Base-by-base conservation (phyloP, 2,329 filamentous ascomycete species). In the Stemphylium beticola region DNA sequence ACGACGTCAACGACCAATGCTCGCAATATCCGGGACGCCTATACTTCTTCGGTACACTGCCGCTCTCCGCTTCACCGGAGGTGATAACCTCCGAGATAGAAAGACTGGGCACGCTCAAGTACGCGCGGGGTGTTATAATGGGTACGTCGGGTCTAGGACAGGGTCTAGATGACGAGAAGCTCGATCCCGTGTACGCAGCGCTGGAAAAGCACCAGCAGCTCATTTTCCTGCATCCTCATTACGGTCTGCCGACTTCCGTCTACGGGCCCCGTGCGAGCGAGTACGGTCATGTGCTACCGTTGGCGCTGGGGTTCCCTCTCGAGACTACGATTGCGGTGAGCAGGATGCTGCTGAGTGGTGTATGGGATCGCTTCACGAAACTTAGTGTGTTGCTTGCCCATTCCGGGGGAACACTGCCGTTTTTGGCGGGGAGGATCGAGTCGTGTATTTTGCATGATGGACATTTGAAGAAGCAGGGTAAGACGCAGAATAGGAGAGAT, bases 251-350 rank as follows among this genome's bases (percentile, higher is more conserved):
- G 0, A 84, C 85, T 55, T 84, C 86, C 8, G 91, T 96, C 3
- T 96, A 90, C 77, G 93, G 93, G 0, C 85, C 90, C 0, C 81
- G 88, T 7, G 85, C 84, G 0, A 87, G 88, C 56, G 82, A 84
- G 29, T 96, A 96, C 70, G 93, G 93, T 0, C 93, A 96, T 72
- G 92, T 96, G 0, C 81, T 97, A 2, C 90, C 92, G 0, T 79
- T 97, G 0, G 91, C 92, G 0, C 79, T 97, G 3, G 93, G 93
- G 0, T 96, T 96, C 71, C 92, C 93, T 0, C 85, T 97, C 62
- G 93, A 97, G 77, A 97, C 93, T 0, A 96, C 93, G 1, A 93
- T 97, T 64, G 91, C 92, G 0, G 87, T 96, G 2, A 86, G 90
- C 4, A 82, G 93, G 41, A 96, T 97, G 91, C 87, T 92, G 49